These are phyloP conservation scores for Arthroderma uncinatum DNA, from an alignment of 2,329 filamentous ascomycete species.

Conservation along the genomic window DNA sequence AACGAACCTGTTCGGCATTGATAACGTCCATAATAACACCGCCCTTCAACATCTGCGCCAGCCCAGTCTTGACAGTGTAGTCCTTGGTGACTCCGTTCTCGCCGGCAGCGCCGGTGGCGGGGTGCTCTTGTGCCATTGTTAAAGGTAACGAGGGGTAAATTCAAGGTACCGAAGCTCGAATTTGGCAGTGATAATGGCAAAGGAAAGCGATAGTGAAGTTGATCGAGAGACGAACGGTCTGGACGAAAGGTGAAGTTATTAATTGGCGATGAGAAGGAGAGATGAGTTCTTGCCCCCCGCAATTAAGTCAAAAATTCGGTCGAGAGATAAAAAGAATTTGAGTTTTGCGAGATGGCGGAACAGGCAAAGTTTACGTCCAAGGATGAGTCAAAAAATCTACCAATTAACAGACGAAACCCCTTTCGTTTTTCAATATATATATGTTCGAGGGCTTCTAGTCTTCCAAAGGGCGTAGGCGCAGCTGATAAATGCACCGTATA, in stretches of 20 bases:
- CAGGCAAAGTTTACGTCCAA: conserved; percentile 1
- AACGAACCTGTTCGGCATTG: conserved; percentile 62
- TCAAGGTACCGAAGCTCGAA: not conserved
- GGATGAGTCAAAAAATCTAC: not conserved
- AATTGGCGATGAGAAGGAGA: not conserved
- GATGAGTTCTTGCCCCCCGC: not conserved
- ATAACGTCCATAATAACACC: conserved; percentile 99
- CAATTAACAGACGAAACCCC: not conserved
- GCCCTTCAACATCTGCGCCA: conserved; percentile 97
- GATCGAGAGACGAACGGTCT: not conserved
- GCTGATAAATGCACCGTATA: not conserved
- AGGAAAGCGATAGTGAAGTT: not conserved
- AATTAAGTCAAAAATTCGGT: conserved; percentile 5
- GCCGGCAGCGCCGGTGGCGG: conserved; percentile 31
- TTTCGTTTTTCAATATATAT: not conserved
- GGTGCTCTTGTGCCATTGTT: conserved; percentile 28
- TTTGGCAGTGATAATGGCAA: not conserved
- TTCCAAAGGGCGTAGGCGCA: not conserved
- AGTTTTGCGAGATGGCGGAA: conserved; percentile 1
- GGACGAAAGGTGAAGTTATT: not conserved
- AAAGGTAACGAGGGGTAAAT: not conserved
- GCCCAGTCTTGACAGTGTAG: conserved; percentile 86
- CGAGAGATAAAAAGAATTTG: conserved; percentile 2
- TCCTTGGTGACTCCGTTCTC: conserved; percentile 39
- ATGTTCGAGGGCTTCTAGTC: not conserved